A percentile compares a stretch with the other conserved stretches of the same genome.
These are phyloP conservation scores for Xylaria palmicola DNA, from an alignment of 495 filamentous ascomycete species.

Conservation along the genomic window DNA sequence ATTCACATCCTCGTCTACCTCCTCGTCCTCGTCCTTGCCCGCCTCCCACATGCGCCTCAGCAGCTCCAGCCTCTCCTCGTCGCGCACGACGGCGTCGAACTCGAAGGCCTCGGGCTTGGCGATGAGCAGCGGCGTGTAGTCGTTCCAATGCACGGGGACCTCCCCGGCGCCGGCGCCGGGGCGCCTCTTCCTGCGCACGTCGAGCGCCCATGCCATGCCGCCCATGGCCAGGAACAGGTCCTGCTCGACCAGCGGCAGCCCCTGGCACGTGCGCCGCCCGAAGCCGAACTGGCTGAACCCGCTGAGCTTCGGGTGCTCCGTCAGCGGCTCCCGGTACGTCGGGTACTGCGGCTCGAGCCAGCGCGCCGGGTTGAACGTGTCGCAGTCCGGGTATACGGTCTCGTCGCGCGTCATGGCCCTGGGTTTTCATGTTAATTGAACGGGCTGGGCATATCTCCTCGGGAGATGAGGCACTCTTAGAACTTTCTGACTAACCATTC, in stretches of 20 bases:
- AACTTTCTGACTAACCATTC: conserved; percentile 42
- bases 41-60: conserved; percentile 38
- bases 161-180: conserved; percentile 36
- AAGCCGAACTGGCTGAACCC: conserved; percentile 60
- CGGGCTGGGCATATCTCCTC: not conserved
- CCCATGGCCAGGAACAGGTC: conserved; percentile 58
- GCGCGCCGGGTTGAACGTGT: conserved; percentile 55
- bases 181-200: conserved; percentile 47
- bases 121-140: conserved; percentile 54
- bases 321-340: conserved; percentile 56
- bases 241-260: conserved; percentile 54
- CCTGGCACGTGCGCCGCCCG: conserved; percentile 60
- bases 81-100: conserved; percentile 44
- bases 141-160: conserved; percentile 47
- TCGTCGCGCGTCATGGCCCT: conserved; percentile 65
- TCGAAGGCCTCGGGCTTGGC: conserved; percentile 49
- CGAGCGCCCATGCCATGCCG: conserved; percentile 58
- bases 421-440: conserved; percentile 33
- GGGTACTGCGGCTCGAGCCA: conserved; percentile 52
- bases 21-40: conserved; percentile 27
- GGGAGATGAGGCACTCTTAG: not conserved
- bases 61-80: conserved; percentile 25
- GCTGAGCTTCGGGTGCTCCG: conserved; percentile 52
- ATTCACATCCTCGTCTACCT: not conserved
- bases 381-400: conserved; percentile 57